Conservation (phyloP, 108 stramenopile species). For the Discostella pseudostelligera region DNA sequence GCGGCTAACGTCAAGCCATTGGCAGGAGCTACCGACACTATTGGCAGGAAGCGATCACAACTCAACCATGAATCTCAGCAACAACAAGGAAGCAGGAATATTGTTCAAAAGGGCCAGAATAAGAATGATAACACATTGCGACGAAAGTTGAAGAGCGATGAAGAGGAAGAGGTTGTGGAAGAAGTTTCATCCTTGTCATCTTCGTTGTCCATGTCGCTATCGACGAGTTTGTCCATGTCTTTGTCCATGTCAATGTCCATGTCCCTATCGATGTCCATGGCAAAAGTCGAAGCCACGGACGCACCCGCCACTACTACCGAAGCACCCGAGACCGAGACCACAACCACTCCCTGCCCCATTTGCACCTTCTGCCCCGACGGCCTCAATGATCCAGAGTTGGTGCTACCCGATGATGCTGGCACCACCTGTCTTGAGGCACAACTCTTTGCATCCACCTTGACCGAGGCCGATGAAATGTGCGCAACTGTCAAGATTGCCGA, state of each 20-base stretch:
- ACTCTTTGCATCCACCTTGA: background rate
- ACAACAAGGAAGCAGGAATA: too few species aligned
- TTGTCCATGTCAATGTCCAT: background rate
- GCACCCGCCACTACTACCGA: background rate
- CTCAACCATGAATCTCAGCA: background rate
- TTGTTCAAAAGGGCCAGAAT: background rate
- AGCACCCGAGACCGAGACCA: background rate
- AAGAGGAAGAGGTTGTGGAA: background rate
- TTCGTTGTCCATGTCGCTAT: background rate
- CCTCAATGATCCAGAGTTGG: background rate
- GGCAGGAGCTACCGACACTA: too few species aligned
- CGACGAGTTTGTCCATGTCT: background rate
- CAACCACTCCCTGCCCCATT: background rate
- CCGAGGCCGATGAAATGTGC: background rate
- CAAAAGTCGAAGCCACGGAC: background rate
- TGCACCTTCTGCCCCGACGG: slow-evolving; percentile 3
- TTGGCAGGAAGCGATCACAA: background rate
- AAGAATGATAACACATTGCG: background rate
- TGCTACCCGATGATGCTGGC: background rate
- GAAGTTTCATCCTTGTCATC: background rate
- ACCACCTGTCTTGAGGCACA: background rate
- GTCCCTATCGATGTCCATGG: background rate
- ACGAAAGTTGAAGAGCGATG: background rate
- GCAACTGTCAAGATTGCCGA: background rate
- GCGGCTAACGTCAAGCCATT: too few species aligned